These are phyloP conservation scores for Barnettozyma sp. DNA, from an alignment of 805 yeast species.

Conservation along the genomic window DNA sequence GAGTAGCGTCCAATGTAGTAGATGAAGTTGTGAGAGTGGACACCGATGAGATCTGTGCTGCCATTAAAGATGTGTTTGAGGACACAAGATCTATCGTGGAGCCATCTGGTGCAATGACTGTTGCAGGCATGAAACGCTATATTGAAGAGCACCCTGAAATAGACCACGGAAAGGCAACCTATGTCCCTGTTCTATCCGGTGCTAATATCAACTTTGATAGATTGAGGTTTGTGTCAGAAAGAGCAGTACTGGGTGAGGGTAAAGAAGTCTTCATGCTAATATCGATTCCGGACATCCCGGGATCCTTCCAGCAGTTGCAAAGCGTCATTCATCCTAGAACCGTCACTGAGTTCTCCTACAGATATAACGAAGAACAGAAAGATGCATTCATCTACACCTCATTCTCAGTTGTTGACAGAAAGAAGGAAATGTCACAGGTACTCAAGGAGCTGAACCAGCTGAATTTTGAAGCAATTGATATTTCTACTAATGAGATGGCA, in stretches of 20 bases:
- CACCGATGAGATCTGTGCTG: slow-evolving; percentile 95
- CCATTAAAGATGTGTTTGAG: slow-evolving; percentile 92
- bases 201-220: slow-evolving; percentile 99
- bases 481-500: slow-evolving; percentile 90
- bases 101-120: slow-evolving; percentile 95
- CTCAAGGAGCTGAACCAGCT: slow-evolving; percentile 47
- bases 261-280: slow-evolving; percentile 89
- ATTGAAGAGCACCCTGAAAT: slow-evolving; percentile 60
- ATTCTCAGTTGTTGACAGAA: slow-evolving; percentile 74
- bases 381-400: slow-evolving; percentile 81
- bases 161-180: slow-evolving; percentile 62
- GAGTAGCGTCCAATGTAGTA: slow-evolving; percentile 68
- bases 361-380: slow-evolving; percentile 39
- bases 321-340: slow-evolving; percentile 76
- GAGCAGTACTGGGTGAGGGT: slow-evolving; percentile 98
- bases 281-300: slow-evolving; percentile 88
- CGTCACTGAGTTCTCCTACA: slow-evolving; percentile 91
- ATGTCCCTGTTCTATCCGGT: slow-evolving; percentile 84
- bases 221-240: slow-evolving; percentile 89
- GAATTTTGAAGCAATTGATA: slow-evolving; percentile 74
- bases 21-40: slow-evolving; percentile 82
- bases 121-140: slow-evolving; percentile 90
- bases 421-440: slow-evolving; percentile 63
- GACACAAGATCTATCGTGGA: slow-evolving; percentile 92
- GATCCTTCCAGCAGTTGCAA: slow-evolving; percentile 77